These are phyloP conservation scores for Nymphaea colorata DNA, from an alignment of 164 flowering plant species.

Conservation along the genomic window DNA sequence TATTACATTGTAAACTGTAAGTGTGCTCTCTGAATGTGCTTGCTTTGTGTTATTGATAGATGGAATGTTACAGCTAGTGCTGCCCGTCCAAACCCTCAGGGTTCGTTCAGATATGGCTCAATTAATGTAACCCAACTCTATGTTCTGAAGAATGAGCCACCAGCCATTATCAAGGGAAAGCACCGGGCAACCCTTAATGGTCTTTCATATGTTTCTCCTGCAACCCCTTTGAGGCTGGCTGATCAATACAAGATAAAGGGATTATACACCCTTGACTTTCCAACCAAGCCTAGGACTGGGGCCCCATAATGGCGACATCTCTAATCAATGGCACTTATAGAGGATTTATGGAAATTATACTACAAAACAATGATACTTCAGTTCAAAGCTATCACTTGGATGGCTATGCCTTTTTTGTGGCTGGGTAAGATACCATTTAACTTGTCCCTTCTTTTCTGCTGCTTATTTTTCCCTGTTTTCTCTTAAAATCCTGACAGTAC, in stretches of 20 bases:
- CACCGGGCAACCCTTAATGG: conserved; percentile 59
- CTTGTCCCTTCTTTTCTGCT: neutral
- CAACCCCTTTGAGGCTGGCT: conserved; percentile 82
- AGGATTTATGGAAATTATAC: conserved; percentile 82
- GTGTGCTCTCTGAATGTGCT: neutral
- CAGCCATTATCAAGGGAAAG: conserved; percentile 54
- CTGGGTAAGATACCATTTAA: conserved; percentile 45
- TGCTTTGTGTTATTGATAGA: conserved; percentile 15
- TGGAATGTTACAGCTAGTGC: conserved; percentile 91
- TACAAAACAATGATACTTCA: conserved; percentile 86
- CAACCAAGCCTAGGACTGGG: conserved; percentile 52
- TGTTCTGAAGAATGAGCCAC: conserved; percentile 59
- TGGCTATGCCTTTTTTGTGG: conserved; percentile 93
- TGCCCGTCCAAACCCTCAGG: conserved; percentile 98
- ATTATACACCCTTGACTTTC: conserved; percentile 79
- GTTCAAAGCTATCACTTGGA: conserved; percentile 79
- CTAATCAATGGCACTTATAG: conserved; percentile 78
- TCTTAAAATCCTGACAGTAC: neutral
- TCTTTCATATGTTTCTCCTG: conserved; percentile 60
- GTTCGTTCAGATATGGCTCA: conserved; percentile 86
- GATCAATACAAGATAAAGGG: conserved; percentile 56
- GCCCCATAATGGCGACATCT: conserved; percentile 50
- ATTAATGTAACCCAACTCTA: conserved; percentile 86
- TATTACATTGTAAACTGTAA: neutral
- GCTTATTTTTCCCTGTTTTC: neutral